A percentile compares a stretch with the other conserved stretches of the same genome.
phyloP scores from a whole-genome alignment of 2,329 filamentous ascomycete species.

The Lachnum nothofagi region DNA sequence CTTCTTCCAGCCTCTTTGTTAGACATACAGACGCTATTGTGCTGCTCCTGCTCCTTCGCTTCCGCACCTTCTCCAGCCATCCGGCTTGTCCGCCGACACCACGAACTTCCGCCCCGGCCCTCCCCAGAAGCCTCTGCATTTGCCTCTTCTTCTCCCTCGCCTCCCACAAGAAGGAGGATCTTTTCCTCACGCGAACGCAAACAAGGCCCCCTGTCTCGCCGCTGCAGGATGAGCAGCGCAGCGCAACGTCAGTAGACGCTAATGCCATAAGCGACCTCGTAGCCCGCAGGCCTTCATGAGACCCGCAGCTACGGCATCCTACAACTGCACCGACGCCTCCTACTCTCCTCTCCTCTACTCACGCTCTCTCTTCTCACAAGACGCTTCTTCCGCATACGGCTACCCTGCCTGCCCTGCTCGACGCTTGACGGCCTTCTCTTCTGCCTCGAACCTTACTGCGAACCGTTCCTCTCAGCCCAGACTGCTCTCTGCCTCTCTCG shows the following conservation, averaged over 20 bases:
- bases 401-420: neutral
- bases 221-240: constrained; percentile 15
- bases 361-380: neutral
- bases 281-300: constrained; percentile 1
- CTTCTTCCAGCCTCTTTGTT: too few species aligned
- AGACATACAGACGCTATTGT: too few species aligned
- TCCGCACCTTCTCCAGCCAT: too few species aligned
- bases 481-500: neutral
- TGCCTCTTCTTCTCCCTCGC: neutral
- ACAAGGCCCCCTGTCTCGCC: constrained; percentile 4
- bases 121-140: neutral
- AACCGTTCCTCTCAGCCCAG: neutral
- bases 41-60: neutral
- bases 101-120: neutral
- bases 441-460: neutral
- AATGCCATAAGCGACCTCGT: constrained; percentile 15
- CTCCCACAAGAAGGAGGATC: neutral
- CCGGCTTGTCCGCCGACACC: too few species aligned
- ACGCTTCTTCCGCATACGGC: neutral
- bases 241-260: constrained; percentile 21
- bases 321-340: neutral
- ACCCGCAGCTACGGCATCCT: neutral
- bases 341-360: too few species aligned
- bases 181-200: constrained; percentile 3
- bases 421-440: neutral